Conservation (phyloP, 2,329 filamentous ascomycete genomes). For the Rutstroemia sp. region DNA sequence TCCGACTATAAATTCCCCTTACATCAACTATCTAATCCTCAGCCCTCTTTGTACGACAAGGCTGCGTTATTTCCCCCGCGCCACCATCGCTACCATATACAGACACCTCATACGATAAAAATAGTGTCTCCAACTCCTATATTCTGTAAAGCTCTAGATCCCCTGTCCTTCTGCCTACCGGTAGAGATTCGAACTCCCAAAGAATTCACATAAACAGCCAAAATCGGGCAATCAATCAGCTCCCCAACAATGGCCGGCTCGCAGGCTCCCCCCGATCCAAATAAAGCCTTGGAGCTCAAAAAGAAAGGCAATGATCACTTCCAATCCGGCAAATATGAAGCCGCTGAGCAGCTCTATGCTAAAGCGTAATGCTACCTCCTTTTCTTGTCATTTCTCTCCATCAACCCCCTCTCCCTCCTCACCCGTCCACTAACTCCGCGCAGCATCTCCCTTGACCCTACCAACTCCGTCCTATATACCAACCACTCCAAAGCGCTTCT, state of each 20-base stretch:
- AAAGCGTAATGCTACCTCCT: constrained; percentile 48
- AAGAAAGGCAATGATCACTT: constrained; percentile 44
- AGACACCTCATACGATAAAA: too few relatives aligned
- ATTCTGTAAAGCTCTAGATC: neutral
- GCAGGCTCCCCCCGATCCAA: constrained; percentile 1
- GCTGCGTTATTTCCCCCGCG: too few relatives aligned
- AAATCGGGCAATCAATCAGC: neutral
- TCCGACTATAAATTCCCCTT: too few relatives aligned
- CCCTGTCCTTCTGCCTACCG: neutral
- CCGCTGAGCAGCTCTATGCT: constrained; percentile 63
- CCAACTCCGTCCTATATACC: constrained; percentile 74
- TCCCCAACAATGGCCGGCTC: constrained; percentile 20
- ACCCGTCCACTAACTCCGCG: neutral
- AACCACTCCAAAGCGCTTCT: constrained; percentile 82
- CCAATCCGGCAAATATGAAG: constrained; percentile 53
- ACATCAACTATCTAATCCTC: too few relatives aligned
- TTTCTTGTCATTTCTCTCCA: neutral
- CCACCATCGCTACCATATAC: too few relatives aligned
- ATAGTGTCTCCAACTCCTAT: too few relatives aligned
- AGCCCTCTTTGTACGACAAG: too few relatives aligned
- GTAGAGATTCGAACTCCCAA: neutral
- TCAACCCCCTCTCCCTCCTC: neutral
- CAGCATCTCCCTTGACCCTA: constrained; percentile 70
- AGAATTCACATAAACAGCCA: neutral
- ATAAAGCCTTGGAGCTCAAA: constrained; percentile 22